These are phyloP conservation scores for Hypoxylon sp. DNA, from an alignment of 2,329 filamentous ascomycete genomes.

Conservation along the genomic window DNA sequence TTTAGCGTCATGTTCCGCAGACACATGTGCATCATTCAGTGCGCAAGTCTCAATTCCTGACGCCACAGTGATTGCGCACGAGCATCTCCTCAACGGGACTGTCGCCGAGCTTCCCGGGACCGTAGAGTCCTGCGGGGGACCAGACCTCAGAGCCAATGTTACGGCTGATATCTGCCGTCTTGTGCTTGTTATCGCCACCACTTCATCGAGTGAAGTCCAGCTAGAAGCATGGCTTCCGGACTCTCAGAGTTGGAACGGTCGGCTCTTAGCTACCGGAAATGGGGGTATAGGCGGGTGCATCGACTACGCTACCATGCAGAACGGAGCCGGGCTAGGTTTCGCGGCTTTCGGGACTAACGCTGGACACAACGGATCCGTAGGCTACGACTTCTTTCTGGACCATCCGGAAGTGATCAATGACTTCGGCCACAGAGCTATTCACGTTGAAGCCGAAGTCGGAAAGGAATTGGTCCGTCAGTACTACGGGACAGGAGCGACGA, in stretches of 20 bases:
- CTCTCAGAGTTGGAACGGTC: constrained; percentile 51
- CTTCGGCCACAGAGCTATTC: constrained; percentile 49
- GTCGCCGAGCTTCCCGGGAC: constrained; percentile 25
- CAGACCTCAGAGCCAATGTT: constrained; percentile 17
- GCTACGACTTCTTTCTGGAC: constrained; percentile 43
- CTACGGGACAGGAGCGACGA: constrained; percentile 55
- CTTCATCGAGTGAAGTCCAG: constrained; percentile 32
- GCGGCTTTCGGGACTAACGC: constrained; percentile 57
- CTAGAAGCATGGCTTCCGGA: constrained; percentile 41
- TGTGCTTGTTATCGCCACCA: constrained; percentile 26
- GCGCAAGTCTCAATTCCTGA: constrained; percentile 15
- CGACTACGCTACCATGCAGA: constrained; percentile 56
- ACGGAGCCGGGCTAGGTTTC: constrained; percentile 54
- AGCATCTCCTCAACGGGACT: constrained; percentile 20
- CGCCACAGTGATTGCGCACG: constrained; percentile 8
- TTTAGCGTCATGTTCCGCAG: constrained; percentile 8
- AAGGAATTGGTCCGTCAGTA: constrained; percentile 60
- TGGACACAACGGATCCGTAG: constrained; percentile 56
- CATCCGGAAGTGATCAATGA: constrained; percentile 49
- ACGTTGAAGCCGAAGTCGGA: constrained; percentile 59
- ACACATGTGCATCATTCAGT: constrained; percentile 6
- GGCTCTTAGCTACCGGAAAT: constrained; percentile 57
- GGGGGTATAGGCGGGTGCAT: constrained; percentile 58
- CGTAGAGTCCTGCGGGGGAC: constrained; percentile 32
- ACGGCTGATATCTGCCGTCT: constrained; percentile 33